Base-by-base conservation (phyloP, 495 filamentous ascomycete genomes). In the Parmelia sp. region DNA sequence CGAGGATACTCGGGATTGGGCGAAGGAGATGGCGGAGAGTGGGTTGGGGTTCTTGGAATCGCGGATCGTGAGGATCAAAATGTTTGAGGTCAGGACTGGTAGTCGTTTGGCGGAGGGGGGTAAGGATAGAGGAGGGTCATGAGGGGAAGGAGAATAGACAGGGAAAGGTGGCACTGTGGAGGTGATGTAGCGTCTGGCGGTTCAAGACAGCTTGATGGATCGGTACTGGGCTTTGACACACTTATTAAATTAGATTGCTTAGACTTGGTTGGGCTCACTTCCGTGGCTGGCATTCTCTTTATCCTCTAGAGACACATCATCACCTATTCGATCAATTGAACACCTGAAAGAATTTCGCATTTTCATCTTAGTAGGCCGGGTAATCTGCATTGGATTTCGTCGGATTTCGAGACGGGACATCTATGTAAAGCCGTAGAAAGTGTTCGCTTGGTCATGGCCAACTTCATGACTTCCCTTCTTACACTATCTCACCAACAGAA, bases 1-100 rank as follows among this genome's bases (percentile, higher is more conserved):
- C 5, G 44, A 9, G 21, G 19, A 14, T 7, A 14, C 72, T 72
- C 0, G 70, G 72, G 23, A 49, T 23, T 49, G 45, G 45, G 23
- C 0, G n/a, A 49, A 25, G 45, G n/a, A 10, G 8, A 49, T 12
- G 45, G n/a, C 1, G 8, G 9, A 1, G 45, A 27, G 1, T 49
- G 45, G 23, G 2, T 0, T 1, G 9, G 19, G 44, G 21, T 47
- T 23, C 10, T 11, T 47, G 44, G 44, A 47, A 11, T n/a, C 19
- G 19, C 21, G 44, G 19, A 21, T 49, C n/a, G 12, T 25, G 45
- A 49, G 23, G n/a, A 49, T 49, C 5, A 25, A 49, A 10, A 23
- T 4, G 45, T 49, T 0, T 14, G 23, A 49, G n/a, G 45, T 49
- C 1, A 2, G 10, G n/a, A 49, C 23, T 2, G n/a, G 14, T 12